Percentiles rank a stretch among this genome's conserved stretches.
These are phyloP conservation scores for Alternaria longipes DNA, from an alignment of 2,329 filamentous ascomycete genomes.

Conservation along the genomic window DNA sequence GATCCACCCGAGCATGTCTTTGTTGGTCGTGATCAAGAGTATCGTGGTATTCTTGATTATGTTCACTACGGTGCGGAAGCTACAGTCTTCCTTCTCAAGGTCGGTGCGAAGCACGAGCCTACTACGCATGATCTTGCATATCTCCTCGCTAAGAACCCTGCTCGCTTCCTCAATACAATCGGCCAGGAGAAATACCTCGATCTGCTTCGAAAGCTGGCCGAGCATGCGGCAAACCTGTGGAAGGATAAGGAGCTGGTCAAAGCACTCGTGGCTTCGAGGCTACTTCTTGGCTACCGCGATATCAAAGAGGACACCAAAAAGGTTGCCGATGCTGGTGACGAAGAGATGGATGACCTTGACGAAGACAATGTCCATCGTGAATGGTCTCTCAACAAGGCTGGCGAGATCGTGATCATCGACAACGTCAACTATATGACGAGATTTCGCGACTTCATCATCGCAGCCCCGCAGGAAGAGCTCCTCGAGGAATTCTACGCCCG, in stretches of 20 bases:
- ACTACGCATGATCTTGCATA: slow-evolving; percentile 85
- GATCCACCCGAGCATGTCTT: slow-evolving; percentile 80
- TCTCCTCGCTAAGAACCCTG: slow-evolving; percentile 84
- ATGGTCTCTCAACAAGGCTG: slow-evolving; percentile 78
- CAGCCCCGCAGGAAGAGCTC: slow-evolving; percentile 86
- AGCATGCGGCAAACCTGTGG: slow-evolving; percentile 74
- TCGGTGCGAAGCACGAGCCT: slow-evolving; percentile 90
- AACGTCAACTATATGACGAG: slow-evolving; percentile 71
- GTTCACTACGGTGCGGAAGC: slow-evolving; percentile 90
- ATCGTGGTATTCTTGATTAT: slow-evolving; percentile 94
- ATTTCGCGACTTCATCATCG: slow-evolving; percentile 85
- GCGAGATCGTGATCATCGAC: slow-evolving; percentile 75
- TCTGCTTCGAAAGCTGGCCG: slow-evolving; percentile 81
- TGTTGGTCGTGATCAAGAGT: slow-evolving; percentile 75
- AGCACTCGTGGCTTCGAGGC: slow-evolving; percentile 77
- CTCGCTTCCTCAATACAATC: slow-evolving; percentile 79
- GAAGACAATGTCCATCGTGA: slow-evolving; percentile 66
- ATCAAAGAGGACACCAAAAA: slow-evolving; percentile 64
- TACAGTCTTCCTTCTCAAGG: slow-evolving; percentile 86
- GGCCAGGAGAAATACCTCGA: slow-evolving; percentile 88
- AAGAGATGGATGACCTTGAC: slow-evolving; percentile 57
- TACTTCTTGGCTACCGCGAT: slow-evolving; percentile 85
- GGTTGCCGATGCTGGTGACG: slow-evolving; percentile 42
- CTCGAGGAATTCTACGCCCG: slow-evolving; percentile 85
- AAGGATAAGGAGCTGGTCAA: slow-evolving; percentile 80